Conservation (phyloP, 805 yeast species). For the Priceomyces medius region DNA sequence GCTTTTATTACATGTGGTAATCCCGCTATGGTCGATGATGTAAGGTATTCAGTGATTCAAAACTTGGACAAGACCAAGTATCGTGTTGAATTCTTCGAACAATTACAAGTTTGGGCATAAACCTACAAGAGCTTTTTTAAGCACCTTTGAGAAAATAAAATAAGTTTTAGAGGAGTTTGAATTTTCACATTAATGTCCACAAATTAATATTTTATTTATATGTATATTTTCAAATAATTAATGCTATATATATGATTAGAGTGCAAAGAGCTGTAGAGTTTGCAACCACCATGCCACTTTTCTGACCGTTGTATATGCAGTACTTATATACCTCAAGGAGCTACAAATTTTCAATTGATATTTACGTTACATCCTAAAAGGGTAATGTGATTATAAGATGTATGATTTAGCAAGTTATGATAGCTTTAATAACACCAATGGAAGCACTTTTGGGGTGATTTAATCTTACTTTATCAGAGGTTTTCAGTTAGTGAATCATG, state of each 20-base stretch:
- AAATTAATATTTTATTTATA: too few relatives aligned
- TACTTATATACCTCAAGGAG: too few relatives aligned
- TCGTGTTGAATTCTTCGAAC: conserved; percentile 71
- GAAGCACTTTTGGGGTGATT: not conserved
- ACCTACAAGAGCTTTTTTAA: not conserved
- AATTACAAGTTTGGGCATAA: conserved; percentile 66
- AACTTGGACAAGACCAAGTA: conserved; percentile 35
- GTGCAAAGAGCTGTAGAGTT: too few relatives aligned
- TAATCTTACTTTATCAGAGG: not conserved
- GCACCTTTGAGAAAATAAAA: too few relatives aligned
- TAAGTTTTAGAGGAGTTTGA: too few relatives aligned
- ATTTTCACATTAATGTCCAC: too few relatives aligned
- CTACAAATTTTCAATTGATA: too few relatives aligned
- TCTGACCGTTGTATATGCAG: too few relatives aligned
- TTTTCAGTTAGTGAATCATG: conserved; percentile 8
- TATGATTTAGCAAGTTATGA: not conserved
- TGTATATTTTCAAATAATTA: too few relatives aligned
- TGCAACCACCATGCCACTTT: too few relatives aligned
- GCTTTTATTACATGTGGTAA: conserved; percentile 66
- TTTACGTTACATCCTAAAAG: not conserved
- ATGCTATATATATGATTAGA: too few relatives aligned
- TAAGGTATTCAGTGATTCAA: conserved; percentile 48
- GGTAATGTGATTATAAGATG: not conserved
- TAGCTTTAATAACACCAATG: not conserved
- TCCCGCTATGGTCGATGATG: conserved; percentile 53